Conservation (phyloP, 345 rosid genomes). For the Dimocarpus longan region DNA sequence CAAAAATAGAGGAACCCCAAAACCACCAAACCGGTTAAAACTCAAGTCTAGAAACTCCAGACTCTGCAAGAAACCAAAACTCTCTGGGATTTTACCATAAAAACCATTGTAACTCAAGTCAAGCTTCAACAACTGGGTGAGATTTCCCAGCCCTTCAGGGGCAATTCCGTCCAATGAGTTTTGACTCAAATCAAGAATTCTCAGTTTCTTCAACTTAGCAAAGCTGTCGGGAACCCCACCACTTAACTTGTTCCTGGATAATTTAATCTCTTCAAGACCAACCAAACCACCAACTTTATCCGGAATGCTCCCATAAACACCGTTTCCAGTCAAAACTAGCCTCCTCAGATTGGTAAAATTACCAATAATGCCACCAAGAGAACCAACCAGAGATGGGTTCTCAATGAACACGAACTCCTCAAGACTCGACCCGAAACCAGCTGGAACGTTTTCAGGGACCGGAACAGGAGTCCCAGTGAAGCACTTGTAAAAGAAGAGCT, state of each 20-base stretch:
- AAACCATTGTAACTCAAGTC: slow-evolving; percentile 55
- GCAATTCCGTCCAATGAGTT: slow-evolving; percentile 45
- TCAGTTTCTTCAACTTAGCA: slow-evolving; percentile 44
- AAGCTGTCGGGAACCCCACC: slow-evolving; percentile 40
- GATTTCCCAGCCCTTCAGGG: slow-evolving; percentile 48
- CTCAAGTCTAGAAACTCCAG: slow-evolving; percentile 63
- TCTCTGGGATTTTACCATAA: slow-evolving; percentile 50
- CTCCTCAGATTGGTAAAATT: slow-evolving; percentile 50
- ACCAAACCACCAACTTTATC: slow-evolving; percentile 39
- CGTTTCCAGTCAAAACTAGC: slow-evolving; percentile 55
- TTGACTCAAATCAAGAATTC: slow-evolving; percentile 53
- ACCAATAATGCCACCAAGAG: slow-evolving; percentile 38
- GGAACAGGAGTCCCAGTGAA: slow-evolving; percentile 42
- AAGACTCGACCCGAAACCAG: slow-evolving; percentile 38
- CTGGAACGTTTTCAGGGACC: slow-evolving; percentile 36
- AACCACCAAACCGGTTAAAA: slow-evolving; percentile 52
- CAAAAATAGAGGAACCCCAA: slow-evolving; percentile 54
- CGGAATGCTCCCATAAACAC: slow-evolving; percentile 54
- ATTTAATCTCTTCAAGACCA: slow-evolving; percentile 51
- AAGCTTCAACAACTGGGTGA: slow-evolving; percentile 55
- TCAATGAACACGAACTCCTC: slow-evolving; percentile 65
- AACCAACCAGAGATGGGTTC: slow-evolving; percentile 53
- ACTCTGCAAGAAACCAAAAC: slow-evolving; percentile 40
- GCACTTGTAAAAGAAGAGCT: slow-evolving; percentile 67
- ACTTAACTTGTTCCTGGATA: slow-evolving; percentile 56